Evolutionary conservation across 805 yeast species (phyloP).

Genomic region (Metschnikowia reukaufii): DNA sequence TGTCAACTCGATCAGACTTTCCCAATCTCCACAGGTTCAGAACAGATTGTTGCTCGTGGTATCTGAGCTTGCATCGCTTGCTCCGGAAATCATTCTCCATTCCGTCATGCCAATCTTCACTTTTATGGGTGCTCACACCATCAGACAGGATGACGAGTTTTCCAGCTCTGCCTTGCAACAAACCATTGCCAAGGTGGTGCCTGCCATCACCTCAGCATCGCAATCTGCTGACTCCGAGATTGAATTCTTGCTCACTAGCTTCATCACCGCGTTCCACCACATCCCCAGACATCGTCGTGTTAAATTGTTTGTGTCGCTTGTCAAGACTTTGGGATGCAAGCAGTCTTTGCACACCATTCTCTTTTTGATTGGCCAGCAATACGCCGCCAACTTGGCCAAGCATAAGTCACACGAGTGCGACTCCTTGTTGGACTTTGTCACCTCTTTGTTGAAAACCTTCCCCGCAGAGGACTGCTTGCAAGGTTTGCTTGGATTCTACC

Average conservation of each 20-base stretch:
- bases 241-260: slow-evolving; percentile 82
- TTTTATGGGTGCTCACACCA: slow-evolving; percentile 97
- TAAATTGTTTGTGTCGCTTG: slow-evolving; percentile 73
- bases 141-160: slow-evolving; percentile 95
- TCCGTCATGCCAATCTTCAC: slow-evolving; percentile 99
- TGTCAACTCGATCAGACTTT: slow-evolving; percentile 85
- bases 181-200: slow-evolving; percentile 85
- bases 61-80: slow-evolving; percentile 81
- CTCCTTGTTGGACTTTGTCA: slow-evolving; percentile 67
- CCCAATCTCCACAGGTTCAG: slow-evolving; percentile 93
- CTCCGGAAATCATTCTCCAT: slow-evolving; percentile 89
- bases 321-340: slow-evolving; percentile 69
- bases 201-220: slow-evolving; percentile 65
- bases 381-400: slow-evolving; percentile 48
- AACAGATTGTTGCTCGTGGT: slow-evolving; percentile 81
- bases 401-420: slow-evolving; percentile 67
- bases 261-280: slow-evolving; percentile 92
- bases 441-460: slow-evolving; percentile 68
- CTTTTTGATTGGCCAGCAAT: slow-evolving; percentile 80
- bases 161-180: slow-evolving; percentile 90
- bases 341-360: slow-evolving; percentile 69
- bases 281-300: slow-evolving; percentile 97
- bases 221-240: slow-evolving; percentile 55
- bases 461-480: slow-evolving; percentile 63
- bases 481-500: slow-evolving; percentile 51